phyloP scores from a whole-genome alignment of 1,284 basidiomycete species.

The Puccinia horiana region DNA sequence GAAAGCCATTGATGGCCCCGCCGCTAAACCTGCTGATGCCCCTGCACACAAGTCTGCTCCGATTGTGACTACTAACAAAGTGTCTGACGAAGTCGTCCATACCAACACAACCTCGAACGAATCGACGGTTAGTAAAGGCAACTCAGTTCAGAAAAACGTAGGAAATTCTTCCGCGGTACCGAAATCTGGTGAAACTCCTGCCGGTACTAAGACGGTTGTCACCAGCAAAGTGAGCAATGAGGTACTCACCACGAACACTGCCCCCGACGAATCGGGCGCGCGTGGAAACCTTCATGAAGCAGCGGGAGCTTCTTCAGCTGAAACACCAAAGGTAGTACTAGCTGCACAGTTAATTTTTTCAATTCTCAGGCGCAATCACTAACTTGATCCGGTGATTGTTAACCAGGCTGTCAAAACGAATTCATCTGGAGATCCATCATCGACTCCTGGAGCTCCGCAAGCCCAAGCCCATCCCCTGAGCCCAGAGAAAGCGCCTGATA shows the following conservation, averaged over 20 bases:
- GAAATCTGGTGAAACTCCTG: background rate
- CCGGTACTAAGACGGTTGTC: background rate
- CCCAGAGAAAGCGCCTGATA: background rate
- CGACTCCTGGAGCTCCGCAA: background rate
- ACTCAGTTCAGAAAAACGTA: background rate
- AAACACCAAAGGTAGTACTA: background rate
- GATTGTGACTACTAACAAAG: background rate
- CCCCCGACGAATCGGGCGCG: background rate
- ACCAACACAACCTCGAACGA: slow-evolving; percentile 11
- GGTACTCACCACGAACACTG: background rate
- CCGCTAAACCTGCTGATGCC: background rate
- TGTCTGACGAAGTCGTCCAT: background rate
- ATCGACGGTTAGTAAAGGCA: background rate
- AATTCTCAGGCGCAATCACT: background rate
- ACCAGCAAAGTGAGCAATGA: slow-evolving; percentile 14
- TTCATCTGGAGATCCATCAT: background rate
- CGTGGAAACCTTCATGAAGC: background rate
- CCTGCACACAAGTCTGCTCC: background rate
- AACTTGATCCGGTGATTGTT: background rate
- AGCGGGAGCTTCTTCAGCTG: background rate
- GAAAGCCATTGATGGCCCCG: background rate
- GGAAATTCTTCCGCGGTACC: background rate
- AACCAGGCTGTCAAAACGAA: background rate
- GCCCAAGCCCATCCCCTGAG: background rate
- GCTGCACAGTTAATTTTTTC: background rate